A percentile compares a stretch with the other conserved stretches of the same genome.
phyloP scores from a whole-genome alignment of 495 filamentous ascomycete genomes.

The Halenospora varia region DNA sequence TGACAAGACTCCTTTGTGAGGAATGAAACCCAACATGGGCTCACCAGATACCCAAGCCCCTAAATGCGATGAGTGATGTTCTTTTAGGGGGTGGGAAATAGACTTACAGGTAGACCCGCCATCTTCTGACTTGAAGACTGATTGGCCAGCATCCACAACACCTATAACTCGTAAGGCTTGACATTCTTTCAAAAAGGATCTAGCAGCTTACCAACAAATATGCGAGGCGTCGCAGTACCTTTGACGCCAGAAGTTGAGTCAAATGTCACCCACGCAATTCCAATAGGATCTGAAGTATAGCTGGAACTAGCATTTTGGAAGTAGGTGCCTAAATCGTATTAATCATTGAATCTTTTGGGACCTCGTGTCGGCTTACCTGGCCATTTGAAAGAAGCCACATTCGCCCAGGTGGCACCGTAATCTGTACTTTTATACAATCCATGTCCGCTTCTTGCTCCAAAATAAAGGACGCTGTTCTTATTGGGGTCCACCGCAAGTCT shows the following conservation, averaged over 20 bases:
- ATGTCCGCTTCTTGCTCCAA: slow-evolving; percentile 56
- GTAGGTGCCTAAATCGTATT: slow-evolving; percentile 14
- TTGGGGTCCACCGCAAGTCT: slow-evolving; percentile 57
- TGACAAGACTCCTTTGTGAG: slow-evolving; percentile 52
- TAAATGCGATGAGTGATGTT: background rate
- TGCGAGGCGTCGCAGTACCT: slow-evolving; percentile 48
- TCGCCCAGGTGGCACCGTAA: slow-evolving; percentile 50
- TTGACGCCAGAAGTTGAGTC: slow-evolving; percentile 44
- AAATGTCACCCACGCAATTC: slow-evolving; percentile 53
- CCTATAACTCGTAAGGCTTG: slow-evolving; percentile 7
- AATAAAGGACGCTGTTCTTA: slow-evolving; percentile 51
- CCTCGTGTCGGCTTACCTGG: slow-evolving; percentile 28
- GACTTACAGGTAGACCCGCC: slow-evolving; percentile 42
- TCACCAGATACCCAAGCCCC: slow-evolving; percentile 47
- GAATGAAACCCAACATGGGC: slow-evolving; percentile 42
- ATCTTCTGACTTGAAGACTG: slow-evolving; percentile 50
- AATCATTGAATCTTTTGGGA: slow-evolving; percentile 18
- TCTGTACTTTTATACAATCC: slow-evolving; percentile 60
- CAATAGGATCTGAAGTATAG: slow-evolving; percentile 20
- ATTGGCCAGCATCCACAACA: slow-evolving; percentile 47
- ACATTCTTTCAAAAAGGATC: background rate
- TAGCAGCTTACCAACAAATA: slow-evolving; percentile 42
- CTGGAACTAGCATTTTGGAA: slow-evolving; percentile 1
- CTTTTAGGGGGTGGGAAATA: background rate
- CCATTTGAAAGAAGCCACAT: slow-evolving; percentile 51